Evolutionary conservation across 257 asterid genomes (phyloP), one percentile per base, ranked within the genome.

Genomic region (Datura wrightii): DNA sequence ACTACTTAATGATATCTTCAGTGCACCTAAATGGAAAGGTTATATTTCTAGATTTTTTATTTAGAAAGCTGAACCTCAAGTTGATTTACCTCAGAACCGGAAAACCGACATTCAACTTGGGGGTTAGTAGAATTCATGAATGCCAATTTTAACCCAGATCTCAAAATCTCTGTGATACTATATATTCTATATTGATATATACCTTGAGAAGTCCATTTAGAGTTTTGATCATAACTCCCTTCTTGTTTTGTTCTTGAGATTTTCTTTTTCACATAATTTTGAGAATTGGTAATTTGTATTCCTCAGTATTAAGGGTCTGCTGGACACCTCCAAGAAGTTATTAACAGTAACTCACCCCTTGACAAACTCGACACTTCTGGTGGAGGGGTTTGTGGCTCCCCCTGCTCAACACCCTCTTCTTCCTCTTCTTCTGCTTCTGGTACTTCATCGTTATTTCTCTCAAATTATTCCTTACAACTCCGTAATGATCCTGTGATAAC

Each of bases 211-310:
- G n/a, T 50, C 15, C 82, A 31, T 76, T 76, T 6, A 52, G 62
- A 76, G 59, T 76, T 76, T 50, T 76, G 82, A 76, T 76, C 14
- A 4, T 14, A 34, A 76, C 31, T 50, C 82, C 46, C 82, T 76
- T 76, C 53, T 69, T 1, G 9, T 76, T 48, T 76, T 76, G 31
- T 14, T 42, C 13, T 16, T 71, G 55, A n/a, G 55, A 42, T 71
- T 71, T 70, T 42, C 36, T 71, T 70, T 76, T 50, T 14, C 63
- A 52, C 82, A 76, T 74, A 74, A 11, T 48, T 60, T 31, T 11
- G 71, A 63, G 11, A 63, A 11, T 16, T 34, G 37, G 71, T 63
- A 63, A 63, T 63, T 63, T 31, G 44, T 63, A 15, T 63, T 34
- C 71, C 44, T 11, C n/a, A 11, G 71, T 18, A 63, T 63, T 63